Percentiles rank a stretch among this genome's conserved stretches.
Conservation (phyloP, 2,329 filamentous ascomycete genomes). For the Fusarium cyanostomum region DNA sequence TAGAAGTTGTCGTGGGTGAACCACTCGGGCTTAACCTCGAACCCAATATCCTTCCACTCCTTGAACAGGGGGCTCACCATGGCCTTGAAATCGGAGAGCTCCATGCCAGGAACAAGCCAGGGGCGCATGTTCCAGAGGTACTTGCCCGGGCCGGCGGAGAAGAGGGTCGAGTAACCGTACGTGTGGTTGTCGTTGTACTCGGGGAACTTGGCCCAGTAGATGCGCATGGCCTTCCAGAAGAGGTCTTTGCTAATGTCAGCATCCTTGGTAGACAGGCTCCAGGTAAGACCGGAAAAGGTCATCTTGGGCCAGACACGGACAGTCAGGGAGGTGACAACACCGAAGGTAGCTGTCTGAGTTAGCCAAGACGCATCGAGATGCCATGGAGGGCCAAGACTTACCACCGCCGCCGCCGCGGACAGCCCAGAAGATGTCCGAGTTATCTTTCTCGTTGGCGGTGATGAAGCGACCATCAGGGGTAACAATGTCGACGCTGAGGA, state of each 20-base stretch:
- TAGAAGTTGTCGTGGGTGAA: conserved; percentile 50
- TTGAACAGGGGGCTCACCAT: conserved; percentile 47
- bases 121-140: conserved; percentile 46
- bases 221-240: conserved; percentile 47
- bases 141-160: conserved; percentile 24
- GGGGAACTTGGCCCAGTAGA: conserved; percentile 47
- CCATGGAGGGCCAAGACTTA: background rate
- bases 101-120: conserved; percentile 50
- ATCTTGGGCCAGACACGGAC: conserved; percentile 48
- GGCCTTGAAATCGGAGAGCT: conserved; percentile 45
- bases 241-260: conserved; percentile 43
- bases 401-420: conserved; percentile 55
- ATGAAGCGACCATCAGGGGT: conserved; percentile 55
- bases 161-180: conserved; percentile 44
- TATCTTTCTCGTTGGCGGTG: conserved; percentile 51
- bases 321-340: conserved; percentile 52
- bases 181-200: conserved; percentile 43
- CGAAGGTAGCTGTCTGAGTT: conserved; percentile 53
- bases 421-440: conserved; percentile 61
- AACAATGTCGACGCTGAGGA: conserved; percentile 60
- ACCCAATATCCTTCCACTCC: conserved; percentile 43
- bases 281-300: conserved; percentile 46
- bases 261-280: conserved; percentile 48
- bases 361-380: background rate
- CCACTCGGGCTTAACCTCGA: conserved; percentile 44